phyloP scores from a whole-genome alignment of 1,284 basidiomycete species.

The Trametes polyzona region DNA sequence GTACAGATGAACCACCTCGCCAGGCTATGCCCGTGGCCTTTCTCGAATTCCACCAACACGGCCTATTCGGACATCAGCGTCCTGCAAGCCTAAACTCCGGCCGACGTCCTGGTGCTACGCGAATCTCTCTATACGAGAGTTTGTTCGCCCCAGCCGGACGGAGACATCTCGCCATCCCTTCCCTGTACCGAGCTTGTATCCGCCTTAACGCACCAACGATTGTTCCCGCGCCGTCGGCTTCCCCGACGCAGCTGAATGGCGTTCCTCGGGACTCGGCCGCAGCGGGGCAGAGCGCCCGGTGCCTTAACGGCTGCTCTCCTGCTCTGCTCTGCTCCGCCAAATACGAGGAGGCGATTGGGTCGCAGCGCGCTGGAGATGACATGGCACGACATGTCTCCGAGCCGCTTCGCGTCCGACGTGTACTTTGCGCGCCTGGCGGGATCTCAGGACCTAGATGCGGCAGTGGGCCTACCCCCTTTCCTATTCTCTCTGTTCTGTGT shows the following conservation, averaged over 20 bases:
- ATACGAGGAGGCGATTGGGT: too few species aligned
- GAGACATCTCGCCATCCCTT: background rate
- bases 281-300: background rate
- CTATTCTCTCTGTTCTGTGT: too few species aligned
- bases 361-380: too few species aligned
- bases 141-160: too few species aligned
- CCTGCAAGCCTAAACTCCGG: constrained; percentile 1
- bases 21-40: too few species aligned
- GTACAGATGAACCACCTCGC: too few species aligned
- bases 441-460: constrained; percentile 4
- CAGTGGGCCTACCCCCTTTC: background rate
- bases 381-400: too few species aligned
- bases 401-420: background rate
- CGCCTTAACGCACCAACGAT: background rate
- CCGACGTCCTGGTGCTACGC: background rate
- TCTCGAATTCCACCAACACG: background rate
- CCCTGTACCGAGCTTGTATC: background rate
- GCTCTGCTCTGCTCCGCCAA: too few species aligned
- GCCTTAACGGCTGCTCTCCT: constrained; percentile 6
- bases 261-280: background rate
- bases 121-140: too few species aligned
- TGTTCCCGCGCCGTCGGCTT: background rate
- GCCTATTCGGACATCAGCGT: background rate
- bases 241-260: background rate
- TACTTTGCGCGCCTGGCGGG: background rate